Percentiles rank a stretch among this genome's conserved stretches.
Evolutionary conservation across 2,329 filamentous ascomycete species (phyloP).

Genomic region (Fusarium pininemorale): DNA sequence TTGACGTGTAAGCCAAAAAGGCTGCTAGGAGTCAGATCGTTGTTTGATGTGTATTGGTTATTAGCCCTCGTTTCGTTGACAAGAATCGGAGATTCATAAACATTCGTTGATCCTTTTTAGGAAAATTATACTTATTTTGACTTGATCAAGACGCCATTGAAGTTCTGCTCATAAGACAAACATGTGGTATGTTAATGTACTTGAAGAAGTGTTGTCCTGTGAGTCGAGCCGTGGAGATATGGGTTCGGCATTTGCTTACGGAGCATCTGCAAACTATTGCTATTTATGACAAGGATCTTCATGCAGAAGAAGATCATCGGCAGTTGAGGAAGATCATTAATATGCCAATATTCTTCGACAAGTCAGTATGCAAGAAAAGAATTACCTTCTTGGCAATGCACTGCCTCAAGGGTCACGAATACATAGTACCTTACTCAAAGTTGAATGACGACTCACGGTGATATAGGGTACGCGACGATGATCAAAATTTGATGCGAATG

Average conservation of each 20-base stretch:
- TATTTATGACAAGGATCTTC: background rate
- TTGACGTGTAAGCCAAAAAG: background rate
- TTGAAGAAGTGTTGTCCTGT: background rate
- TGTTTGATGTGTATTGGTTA: background rate
- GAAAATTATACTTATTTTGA: background rate
- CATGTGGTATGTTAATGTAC: background rate
- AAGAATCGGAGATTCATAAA: background rate
- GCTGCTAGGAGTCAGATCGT: too few relatives aligned
- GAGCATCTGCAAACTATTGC: background rate
- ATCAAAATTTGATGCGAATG: background rate
- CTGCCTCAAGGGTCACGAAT: background rate
- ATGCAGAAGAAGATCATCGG: conserved; percentile 12
- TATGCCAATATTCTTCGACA: background rate
- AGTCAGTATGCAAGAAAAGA: background rate
- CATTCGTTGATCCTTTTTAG: too few relatives aligned
- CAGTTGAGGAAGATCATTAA: background rate
- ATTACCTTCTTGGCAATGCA: background rate
- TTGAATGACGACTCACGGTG: background rate
- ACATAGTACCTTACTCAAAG: too few relatives aligned
- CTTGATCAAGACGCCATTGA: too few relatives aligned
- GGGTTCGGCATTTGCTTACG: background rate
- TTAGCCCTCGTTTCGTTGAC: background rate
- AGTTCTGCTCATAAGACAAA: background rate
- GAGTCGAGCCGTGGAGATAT: background rate
- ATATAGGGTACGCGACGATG: conserved; percentile 4